phyloP scores from a whole-genome alignment of 2,329 filamentous ascomycete species.

The Colletotrichum sp. region DNA sequence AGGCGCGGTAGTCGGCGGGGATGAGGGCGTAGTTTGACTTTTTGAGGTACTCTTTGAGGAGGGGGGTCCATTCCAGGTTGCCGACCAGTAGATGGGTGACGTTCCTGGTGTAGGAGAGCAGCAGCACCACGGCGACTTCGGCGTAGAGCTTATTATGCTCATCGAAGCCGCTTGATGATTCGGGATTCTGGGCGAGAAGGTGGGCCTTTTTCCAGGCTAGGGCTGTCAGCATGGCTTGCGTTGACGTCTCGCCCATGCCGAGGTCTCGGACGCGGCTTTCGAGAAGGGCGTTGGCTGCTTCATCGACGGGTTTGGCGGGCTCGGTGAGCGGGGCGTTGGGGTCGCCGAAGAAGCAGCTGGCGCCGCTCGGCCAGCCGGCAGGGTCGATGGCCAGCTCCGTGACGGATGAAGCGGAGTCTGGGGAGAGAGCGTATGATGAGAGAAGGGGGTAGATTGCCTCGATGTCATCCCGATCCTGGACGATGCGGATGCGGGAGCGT shows the following conservation, averaged over 20 bases:
- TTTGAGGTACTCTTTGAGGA: background rate
- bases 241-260: background rate
- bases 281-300: background rate
- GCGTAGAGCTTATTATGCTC: background rate
- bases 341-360: background rate
- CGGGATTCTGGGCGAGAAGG: background rate
- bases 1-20: background rate
- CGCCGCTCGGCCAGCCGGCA: background rate
- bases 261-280: background rate
- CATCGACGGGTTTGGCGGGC: background rate
- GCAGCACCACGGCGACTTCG: background rate
- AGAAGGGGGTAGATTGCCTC: background rate
- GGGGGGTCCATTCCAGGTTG: background rate
- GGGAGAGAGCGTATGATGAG: background rate
- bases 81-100: background rate
- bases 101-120: background rate
- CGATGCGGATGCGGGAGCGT: background rate
- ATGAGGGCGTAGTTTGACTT: conserved; percentile 4
- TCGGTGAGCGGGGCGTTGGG: background rate
- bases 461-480: background rate
- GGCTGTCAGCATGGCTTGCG: background rate
- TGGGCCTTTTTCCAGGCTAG: background rate
- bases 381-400: background rate
- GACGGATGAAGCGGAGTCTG: background rate
- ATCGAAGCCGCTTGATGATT: background rate